phyloP scores from a whole-genome alignment of 2,329 filamentous ascomycete genomes.

The Xylariaceae sp. region DNA sequence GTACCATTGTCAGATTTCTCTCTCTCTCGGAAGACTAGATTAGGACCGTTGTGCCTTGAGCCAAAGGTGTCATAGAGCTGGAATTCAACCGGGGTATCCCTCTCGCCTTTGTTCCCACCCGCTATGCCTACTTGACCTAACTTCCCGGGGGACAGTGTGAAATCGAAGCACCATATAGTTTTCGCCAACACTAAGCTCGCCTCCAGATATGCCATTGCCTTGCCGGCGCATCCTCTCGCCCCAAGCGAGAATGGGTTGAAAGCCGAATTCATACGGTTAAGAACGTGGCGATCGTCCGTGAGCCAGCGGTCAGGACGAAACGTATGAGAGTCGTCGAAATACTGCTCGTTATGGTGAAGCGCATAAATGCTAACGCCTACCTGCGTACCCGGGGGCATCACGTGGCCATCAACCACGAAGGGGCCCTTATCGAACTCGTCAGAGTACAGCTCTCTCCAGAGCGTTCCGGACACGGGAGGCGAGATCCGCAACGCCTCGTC shows the following conservation, averaged over 20 bases:
- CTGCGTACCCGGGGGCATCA: constrained; percentile 4
- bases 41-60: constrained; percentile 21
- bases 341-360: constrained; percentile 16
- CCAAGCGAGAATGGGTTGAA: constrained; percentile 43
- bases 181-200: constrained; percentile 50
- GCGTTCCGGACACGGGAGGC: background rate
- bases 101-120: background rate
- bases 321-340: constrained; percentile 8
- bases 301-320: constrained; percentile 31
- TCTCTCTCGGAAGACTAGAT: constrained; percentile 18
- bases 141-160: constrained; percentile 27
- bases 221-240: constrained; percentile 52
- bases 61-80: constrained; percentile 26
- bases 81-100: constrained; percentile 15
- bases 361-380: constrained; percentile 12
- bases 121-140: constrained; percentile 9
- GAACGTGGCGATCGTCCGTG: constrained; percentile 3
- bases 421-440: background rate
- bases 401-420: constrained; percentile 1
- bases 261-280: constrained; percentile 29
- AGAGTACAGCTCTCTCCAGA: background rate
- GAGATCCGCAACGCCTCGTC: constrained; percentile 7
- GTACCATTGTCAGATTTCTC: background rate
- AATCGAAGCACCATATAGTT: constrained; percentile 48
- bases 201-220: constrained; percentile 52